These are phyloP conservation scores for Chimonanthus salicifolius DNA, from an alignment of 164 flowering plant species.

Conservation along the genomic window DNA sequence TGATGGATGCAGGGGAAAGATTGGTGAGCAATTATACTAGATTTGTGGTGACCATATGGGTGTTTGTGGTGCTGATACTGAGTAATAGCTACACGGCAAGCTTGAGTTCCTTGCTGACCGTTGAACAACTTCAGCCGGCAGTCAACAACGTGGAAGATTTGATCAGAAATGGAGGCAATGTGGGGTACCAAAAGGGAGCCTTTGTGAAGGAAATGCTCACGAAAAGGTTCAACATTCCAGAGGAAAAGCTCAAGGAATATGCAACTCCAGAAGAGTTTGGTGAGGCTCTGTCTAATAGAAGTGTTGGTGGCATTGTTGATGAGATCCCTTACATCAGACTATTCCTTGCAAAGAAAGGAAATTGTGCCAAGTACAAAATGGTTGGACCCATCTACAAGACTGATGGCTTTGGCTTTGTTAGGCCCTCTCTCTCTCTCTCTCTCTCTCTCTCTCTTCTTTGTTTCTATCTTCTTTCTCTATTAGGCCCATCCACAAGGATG, in stretches of 20 bases:
- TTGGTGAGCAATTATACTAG: slow-evolving; percentile 32
- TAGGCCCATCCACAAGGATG: no score
- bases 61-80: slow-evolving; percentile 41
- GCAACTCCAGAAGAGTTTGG: slow-evolving; percentile 1
- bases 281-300: slow-evolving; percentile 22
- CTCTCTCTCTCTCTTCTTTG: no score
- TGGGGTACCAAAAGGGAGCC: slow-evolving; percentile 17
- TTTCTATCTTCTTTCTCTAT: no score
- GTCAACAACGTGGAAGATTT: not conserved
- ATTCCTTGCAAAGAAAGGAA: slow-evolving; percentile 19
- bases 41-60: slow-evolving; percentile 45
- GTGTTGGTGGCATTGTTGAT: slow-evolving; percentile 41
- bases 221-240: not conserved
- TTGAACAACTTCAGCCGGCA: slow-evolving; percentile 6
- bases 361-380: slow-evolving; percentile 28
- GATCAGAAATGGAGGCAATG: slow-evolving; percentile 9
- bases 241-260: slow-evolving; percentile 8
- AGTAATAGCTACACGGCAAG: slow-evolving; percentile 51
- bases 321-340: slow-evolving; percentile 43
- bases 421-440: slow-evolving; percentile 13
- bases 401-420: slow-evolving; percentile 54
- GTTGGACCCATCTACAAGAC: slow-evolving; percentile 32
- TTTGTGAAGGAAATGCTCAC: slow-evolving; percentile 7
- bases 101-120: slow-evolving; percentile 12
- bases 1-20: slow-evolving; percentile 33